Base-by-base conservation (phyloP, 163 green algal genomes). In the Scenedesmus sp. region DNA sequence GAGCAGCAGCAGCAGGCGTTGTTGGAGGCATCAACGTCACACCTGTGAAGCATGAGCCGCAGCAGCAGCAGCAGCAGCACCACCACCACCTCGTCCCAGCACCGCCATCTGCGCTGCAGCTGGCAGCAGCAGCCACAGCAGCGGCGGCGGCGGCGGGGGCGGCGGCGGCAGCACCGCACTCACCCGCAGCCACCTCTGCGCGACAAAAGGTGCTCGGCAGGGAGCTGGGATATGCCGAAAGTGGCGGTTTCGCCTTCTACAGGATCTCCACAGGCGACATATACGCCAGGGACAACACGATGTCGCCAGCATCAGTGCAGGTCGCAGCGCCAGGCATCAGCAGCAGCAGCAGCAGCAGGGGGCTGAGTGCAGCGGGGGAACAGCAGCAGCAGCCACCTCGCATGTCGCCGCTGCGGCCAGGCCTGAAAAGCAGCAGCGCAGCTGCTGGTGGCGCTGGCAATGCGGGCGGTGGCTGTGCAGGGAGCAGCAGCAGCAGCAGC, bases 361-460 rank as follows among this genome's bases (percentile, higher is more conserved):
- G 65, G 15, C 7, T 76, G 65, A 22, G 56, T 70, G 56, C 56
- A 70, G 65, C 65, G 40, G 65, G 30, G 40, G 30, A 24, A 30
- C 59, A 72, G 78, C 79, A 85, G 42, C 33, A 40, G 79, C 20
- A 68, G 79, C 24, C 42, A 68, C 3, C 42, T 61, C 24, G 79
- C 79, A 85, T 83, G 73, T 49, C 22, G 20, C 73, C 40, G 12
- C 15, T 83, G 73, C 13, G 20, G 73, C 40, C 40, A 53, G 37
- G 73, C 73, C 73, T 76, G 3, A 83, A n/a, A 22, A 85, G 33
- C 79, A 68, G 42, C 79, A 85, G 42, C 79, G 43, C 9, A 86
- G 81, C n/a, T n/a, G 1, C 24, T 43, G 44, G 0, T 46, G n/a
- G 79, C 20, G 9, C 22, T 84, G 6, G 16, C 16, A 30, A 44